Conservation (phyloP, 345 rosid genomes). For the Carallia brachiata region DNA sequence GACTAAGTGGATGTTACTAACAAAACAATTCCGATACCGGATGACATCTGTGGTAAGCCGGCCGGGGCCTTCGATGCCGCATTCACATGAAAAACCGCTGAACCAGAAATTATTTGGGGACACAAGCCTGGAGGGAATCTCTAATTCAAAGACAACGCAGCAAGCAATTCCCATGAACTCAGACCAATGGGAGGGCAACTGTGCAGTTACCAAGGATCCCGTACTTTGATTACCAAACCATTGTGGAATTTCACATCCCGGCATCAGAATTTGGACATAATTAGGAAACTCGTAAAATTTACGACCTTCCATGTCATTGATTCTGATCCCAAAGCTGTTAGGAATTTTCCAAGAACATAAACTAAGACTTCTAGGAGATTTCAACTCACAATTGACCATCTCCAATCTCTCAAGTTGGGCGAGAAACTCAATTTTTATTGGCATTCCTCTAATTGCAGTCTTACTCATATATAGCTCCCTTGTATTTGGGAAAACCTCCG, state of each 20-base stretch:
- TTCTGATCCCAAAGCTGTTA: background rate
- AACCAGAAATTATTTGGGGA: too few species aligned
- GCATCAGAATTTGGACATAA: background rate
- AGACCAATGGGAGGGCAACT: background rate
- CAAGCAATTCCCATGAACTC: background rate
- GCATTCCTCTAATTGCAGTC: constrained; percentile 1
- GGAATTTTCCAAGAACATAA: background rate
- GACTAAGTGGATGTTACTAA: background rate
- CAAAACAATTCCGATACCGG: background rate
- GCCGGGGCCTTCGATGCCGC: too few species aligned
- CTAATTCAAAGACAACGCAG: background rate
- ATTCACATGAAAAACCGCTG: too few species aligned
- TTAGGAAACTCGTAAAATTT: background rate
- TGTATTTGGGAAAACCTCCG: background rate
- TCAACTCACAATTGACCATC: background rate
- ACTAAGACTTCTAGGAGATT: background rate
- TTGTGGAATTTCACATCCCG: background rate
- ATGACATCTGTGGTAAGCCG: too few species aligned
- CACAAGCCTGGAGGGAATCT: background rate
- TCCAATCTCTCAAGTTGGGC: background rate
- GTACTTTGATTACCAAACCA: background rate
- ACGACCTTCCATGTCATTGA: background rate
- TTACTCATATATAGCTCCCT: background rate
- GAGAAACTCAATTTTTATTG: background rate
- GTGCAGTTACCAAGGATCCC: background rate